Base-by-base conservation (phyloP, 495 filamentous ascomycete species). In the Penicillium herquei region DNA sequence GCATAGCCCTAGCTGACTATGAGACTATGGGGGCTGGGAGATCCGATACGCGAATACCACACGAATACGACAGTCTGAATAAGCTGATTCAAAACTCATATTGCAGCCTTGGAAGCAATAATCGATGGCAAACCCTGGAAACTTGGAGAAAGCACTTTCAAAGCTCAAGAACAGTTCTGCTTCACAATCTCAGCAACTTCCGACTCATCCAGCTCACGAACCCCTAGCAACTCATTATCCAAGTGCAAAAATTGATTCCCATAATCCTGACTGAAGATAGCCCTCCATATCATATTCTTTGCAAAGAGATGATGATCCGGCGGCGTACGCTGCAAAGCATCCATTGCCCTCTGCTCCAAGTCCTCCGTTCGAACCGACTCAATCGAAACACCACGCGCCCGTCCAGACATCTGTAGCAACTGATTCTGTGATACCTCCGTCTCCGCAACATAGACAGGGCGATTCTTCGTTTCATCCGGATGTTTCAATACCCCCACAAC, bases 401-500 rank as follows among this genome's bases (percentile, higher is more conserved):
- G 57, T 51, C 83, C 80, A 8, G 79, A 69, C 7, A 78, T 56
- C 8, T 59, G 59, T 0, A 87, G 57, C 14, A 87, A 60, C 54
- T 86, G 68, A 43, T 81, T 81, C 66, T 82, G 81, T 7, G 81
- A 79, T 1, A 77, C 67, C 1, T 74, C 74, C 37, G 80, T 79
- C 0, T 81, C 79, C 4, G 78, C 64, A 11, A 83, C 71, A 18
- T 68, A 67, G 1, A 87, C 51, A 46, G 70, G 72, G 9, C 72
- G 70, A 61, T 87, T 87, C 21, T 71, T 74, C 1, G 83, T 87
- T 51, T 77, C 67, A 0, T 78, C 76, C 0, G 80, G 78, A 50
- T 82, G 73, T n/a, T 69, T 56, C 7, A 87, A 59, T 30, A 84
- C 65, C 0, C 71, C 75, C 0, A 62, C 77, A 12, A 87, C 63